A percentile compares a stretch with the other conserved stretches of the same genome.
These are phyloP conservation scores for Stevia rebaudiana DNA, from an alignment of 140 eudicot species.

Conservation along the genomic window DNA sequence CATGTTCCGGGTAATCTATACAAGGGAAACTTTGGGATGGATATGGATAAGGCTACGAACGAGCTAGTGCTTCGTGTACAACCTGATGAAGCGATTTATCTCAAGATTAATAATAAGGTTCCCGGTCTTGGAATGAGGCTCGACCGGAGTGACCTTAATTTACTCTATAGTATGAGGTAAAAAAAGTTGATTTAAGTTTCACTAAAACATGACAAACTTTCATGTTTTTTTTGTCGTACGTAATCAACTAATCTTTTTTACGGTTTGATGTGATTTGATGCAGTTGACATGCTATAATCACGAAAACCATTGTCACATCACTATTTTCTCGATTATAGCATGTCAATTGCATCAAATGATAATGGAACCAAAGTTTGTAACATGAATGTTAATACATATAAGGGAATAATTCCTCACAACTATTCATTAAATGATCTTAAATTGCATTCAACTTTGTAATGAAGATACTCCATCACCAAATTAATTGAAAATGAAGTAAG, in stretches of 20 bases:
- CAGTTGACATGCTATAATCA: neutral
- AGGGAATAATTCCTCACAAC: neutral
- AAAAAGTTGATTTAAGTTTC: conserved; percentile 7
- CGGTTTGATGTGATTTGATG: neutral
- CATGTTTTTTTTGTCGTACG: neutral
- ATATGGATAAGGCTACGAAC: conserved; percentile 83
- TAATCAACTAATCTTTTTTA: too few relatives aligned
- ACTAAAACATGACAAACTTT: neutral
- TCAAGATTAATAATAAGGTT: conserved; percentile 85
- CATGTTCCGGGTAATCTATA: conserved; percentile 82
- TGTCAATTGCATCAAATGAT: neutral
- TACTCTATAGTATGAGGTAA: conserved; percentile 74
- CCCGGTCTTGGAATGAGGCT: conserved; percentile 97
- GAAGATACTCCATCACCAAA: too few relatives aligned
- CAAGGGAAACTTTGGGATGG: conserved; percentile 44
- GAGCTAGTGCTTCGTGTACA: conserved; percentile 95
- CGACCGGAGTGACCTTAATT: conserved; percentile 88
- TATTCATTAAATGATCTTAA: neutral
- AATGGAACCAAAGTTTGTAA: neutral
- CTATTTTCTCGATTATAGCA: neutral
- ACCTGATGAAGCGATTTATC: conserved; percentile 88
- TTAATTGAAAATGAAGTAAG: neutral
- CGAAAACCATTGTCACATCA: neutral
- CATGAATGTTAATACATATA: neutral
- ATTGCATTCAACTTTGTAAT: too few relatives aligned